Evolutionary conservation across 805 yeast species (phyloP).

Genomic region (Priceomyces castillae): DNA sequence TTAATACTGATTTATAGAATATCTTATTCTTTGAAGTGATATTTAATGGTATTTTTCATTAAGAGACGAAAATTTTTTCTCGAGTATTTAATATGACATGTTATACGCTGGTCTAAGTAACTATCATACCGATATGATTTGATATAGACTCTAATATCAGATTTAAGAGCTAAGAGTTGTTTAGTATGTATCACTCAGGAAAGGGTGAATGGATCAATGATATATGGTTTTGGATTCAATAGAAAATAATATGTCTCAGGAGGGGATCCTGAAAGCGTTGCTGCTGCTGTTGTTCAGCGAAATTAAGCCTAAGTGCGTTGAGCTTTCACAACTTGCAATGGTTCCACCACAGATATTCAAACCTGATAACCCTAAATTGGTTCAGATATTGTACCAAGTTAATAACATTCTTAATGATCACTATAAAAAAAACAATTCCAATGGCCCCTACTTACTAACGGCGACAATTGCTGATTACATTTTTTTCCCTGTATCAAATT

Average conservation of each 20-base stretch:
- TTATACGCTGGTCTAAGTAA: no score
- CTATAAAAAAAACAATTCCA: not conserved
- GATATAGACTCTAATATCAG: no score
- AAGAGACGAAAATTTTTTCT: no score
- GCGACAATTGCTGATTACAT: constrained; percentile 39
- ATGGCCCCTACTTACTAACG: constrained; percentile 21
- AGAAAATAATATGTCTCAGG: not conserved
- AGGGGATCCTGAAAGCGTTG: constrained; percentile 5
- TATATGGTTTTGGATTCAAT: not conserved
- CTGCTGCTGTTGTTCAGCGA: constrained; percentile 27
- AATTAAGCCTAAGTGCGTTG: constrained; percentile 31
- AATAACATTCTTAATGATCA: constrained; percentile 15
- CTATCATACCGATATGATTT: no score
- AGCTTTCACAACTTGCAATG: constrained; percentile 23
- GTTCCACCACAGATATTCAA: constrained; percentile 9
- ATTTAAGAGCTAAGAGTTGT: no score
- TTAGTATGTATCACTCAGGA: constrained; percentile 1
- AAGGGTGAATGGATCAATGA: not conserved
- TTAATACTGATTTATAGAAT: no score
- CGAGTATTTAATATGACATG: no score
- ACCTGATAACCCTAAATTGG: constrained; percentile 11
- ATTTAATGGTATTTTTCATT: no score
- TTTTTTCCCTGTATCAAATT: constrained; percentile 36
- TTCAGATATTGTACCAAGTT: constrained; percentile 10
- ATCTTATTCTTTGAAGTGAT: no score